These are phyloP conservation scores for Rhododendron molle DNA, from an alignment of 148 eudicot genomes.

Conservation along the genomic window DNA sequence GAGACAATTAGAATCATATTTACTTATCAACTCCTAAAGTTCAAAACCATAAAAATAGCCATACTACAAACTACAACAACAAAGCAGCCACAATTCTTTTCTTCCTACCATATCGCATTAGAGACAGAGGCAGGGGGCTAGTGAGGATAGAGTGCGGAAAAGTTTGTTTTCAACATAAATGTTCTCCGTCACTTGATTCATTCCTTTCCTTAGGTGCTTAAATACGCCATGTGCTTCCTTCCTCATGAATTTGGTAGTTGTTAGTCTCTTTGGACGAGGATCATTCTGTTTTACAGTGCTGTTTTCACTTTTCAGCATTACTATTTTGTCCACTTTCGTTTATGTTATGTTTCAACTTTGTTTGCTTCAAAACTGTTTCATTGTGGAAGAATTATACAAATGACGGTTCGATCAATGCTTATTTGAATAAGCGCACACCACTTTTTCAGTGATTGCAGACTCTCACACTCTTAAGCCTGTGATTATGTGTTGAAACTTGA, in stretches of 20 bases:
- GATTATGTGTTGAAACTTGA: not conserved
- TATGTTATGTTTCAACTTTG: not conserved
- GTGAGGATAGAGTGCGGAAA: not conserved
- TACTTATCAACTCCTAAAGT: too few species aligned
- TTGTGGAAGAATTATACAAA: constrained; percentile 17
- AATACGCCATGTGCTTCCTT: too few species aligned
- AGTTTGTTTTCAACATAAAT: not conserved
- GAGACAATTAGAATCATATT: too few species aligned
- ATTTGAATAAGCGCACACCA: not conserved
- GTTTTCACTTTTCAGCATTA: not conserved
- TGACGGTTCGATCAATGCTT: not conserved
- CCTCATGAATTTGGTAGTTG: not conserved
- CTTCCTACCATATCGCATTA: too few species aligned
- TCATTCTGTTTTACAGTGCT: not conserved
- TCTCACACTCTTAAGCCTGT: not conserved
- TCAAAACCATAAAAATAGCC: too few species aligned
- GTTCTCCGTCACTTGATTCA: not conserved
- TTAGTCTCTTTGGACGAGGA: not conserved
- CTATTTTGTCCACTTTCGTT: not conserved
- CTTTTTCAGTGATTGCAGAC: not conserved
- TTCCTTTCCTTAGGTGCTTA: not conserved
- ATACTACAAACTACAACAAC: too few species aligned
- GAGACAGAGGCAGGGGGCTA: too few species aligned
- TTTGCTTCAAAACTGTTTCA: not conserved
- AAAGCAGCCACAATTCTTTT: too few species aligned